A percentile compares a stretch with the other conserved stretches of the same genome.
Evolutionary conservation across 23 red algal species (phyloP).

Genomic region (Gracilaria domingensis): DNA sequence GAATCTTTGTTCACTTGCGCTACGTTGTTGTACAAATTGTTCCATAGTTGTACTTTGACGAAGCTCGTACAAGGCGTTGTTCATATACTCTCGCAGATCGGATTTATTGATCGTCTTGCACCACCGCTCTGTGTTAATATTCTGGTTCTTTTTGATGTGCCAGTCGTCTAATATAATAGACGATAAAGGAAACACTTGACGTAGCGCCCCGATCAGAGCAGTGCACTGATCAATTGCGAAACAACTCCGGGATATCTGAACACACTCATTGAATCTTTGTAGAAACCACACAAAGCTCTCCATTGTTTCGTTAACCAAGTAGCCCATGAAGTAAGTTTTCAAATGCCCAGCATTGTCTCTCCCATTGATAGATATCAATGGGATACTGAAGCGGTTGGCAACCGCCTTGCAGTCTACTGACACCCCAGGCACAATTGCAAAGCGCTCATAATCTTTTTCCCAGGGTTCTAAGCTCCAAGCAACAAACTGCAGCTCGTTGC

Average conservation of each 20-base stretch:
- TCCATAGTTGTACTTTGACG: not conserved
- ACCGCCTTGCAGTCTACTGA: not conserved
- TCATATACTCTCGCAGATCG: not conserved
- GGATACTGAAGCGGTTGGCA: too few relatives aligned
- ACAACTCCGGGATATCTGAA: not conserved
- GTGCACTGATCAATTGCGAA: constrained; percentile 1
- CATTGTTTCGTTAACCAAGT: too few relatives aligned
- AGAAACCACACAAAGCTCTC: not conserved
- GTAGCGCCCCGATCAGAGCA: not conserved
- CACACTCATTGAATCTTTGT: not conserved
- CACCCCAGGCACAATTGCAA: not conserved
- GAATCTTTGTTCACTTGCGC: not conserved
- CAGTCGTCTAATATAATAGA: too few relatives aligned
- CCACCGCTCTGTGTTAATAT: not conserved
- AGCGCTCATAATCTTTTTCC: not conserved
- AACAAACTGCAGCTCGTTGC: not conserved
- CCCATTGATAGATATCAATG: too few relatives aligned
- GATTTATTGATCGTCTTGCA: not conserved
- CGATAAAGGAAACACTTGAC: too few relatives aligned
- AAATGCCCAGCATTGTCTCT: too few relatives aligned
- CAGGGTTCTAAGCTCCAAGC: not conserved
- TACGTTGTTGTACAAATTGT: not conserved
- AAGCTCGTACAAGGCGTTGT: not conserved
- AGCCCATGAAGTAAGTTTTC: too few relatives aligned
- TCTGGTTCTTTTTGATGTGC: too few relatives aligned